phyloP scores from a whole-genome alignment of 164 flowering plant species.

The Pachysandra terminalis region DNA sequence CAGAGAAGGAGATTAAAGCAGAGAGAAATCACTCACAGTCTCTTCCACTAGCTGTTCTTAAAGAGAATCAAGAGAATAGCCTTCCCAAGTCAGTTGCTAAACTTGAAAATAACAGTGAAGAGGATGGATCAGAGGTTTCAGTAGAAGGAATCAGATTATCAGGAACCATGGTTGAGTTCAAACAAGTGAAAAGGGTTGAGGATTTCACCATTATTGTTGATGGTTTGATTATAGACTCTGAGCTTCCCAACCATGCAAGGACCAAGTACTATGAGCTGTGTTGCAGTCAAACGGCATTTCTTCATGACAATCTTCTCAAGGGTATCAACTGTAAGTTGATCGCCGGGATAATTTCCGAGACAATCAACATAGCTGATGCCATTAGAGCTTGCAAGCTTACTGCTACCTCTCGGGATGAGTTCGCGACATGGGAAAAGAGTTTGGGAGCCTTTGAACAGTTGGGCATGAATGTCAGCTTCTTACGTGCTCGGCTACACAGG shows the following conservation, averaged over 20 bases:
- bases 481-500: slow-evolving; percentile 29
- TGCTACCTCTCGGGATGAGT: slow-evolving; percentile 31
- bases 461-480: slow-evolving; percentile 57
- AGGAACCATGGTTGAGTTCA: slow-evolving; percentile 18
- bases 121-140: slow-evolving; percentile 28
- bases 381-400: slow-evolving; percentile 32
- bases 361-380: slow-evolving; percentile 37
- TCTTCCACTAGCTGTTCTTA: slow-evolving; percentile 18
- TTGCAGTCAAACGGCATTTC: slow-evolving; percentile 32
- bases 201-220: slow-evolving; percentile 32
- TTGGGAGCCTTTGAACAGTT: slow-evolving; percentile 43
- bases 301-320: slow-evolving; percentile 29
- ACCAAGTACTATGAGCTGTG: slow-evolving; percentile 40
- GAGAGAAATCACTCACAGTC: slow-evolving; percentile 23
- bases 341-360: slow-evolving; percentile 37
- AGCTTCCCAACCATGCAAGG: slow-evolving; percentile 23
- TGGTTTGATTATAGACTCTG: slow-evolving; percentile 33
- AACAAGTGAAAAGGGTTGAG: slow-evolving; percentile 24
- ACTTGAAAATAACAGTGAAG: slow-evolving; percentile 22
- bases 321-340: slow-evolving; percentile 30
- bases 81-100: slow-evolving; percentile 2
- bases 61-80: slow-evolving; percentile 18
- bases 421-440: slow-evolving; percentile 39
- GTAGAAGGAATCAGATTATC: slow-evolving; percentile 25
- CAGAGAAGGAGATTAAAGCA: slow-evolving; percentile 9